Evolutionary conservation across 345 rosid species (phyloP).

Genomic region (Populus alba): DNA sequence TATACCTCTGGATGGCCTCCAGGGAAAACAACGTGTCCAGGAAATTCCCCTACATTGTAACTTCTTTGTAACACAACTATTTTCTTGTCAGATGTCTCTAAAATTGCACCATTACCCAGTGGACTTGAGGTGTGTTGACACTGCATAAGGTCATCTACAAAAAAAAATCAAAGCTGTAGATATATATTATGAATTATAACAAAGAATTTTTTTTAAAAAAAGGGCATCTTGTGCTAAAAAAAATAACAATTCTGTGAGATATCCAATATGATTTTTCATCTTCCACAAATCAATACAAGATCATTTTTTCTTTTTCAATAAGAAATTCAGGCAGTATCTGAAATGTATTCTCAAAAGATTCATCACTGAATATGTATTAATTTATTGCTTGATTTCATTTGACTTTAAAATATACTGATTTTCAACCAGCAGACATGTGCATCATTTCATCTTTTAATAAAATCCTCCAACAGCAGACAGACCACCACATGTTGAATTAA

Average conservation of each 20-base stretch:
- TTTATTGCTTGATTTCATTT: not conserved
- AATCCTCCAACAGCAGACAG: not conserved
- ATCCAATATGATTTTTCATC: not conserved
- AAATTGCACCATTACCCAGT: conserved; percentile 74
- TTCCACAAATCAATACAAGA: not conserved
- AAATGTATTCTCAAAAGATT: not conserved
- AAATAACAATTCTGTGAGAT: not conserved
- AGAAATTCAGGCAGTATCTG: not conserved
- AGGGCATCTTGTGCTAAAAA: not conserved
- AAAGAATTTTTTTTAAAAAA: not conserved
- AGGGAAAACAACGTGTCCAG: conserved; percentile 84
- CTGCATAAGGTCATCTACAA: conserved; percentile 52
- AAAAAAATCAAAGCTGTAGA: conserved; percentile 9
- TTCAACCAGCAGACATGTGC: not conserved
- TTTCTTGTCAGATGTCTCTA: conserved; percentile 72
- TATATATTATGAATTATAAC: conserved; percentile 3
- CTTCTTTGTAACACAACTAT: conserved; percentile 71
- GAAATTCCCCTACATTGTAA: conserved; percentile 87
- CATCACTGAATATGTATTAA: not conserved
- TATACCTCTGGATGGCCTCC: conserved; percentile 95
- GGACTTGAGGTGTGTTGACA: conserved; percentile 85
- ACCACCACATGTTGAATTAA: not conserved
- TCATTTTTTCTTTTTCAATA: no score
- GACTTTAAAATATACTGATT: not conserved
- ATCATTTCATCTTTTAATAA: not conserved